Evolutionary conservation across 371 early-diverging fungal species (phyloP).

Genomic region (Lichtheimia ornata): DNA sequence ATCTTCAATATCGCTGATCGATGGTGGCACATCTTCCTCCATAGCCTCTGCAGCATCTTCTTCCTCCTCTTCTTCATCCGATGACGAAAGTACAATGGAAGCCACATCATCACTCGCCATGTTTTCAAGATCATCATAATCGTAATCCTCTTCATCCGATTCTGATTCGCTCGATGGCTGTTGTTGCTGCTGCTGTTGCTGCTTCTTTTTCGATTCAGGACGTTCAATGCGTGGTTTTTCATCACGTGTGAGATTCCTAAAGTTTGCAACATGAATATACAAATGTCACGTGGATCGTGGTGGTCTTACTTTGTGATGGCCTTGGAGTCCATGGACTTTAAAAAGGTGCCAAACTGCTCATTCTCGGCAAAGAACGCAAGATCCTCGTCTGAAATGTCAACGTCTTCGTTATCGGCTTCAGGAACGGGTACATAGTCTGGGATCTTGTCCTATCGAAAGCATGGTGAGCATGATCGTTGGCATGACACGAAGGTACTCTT

Average conservation of each 20-base stretch:
- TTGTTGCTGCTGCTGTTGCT: neutral
- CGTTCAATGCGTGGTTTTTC: slow-evolving; percentile 19
- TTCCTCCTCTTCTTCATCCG: slow-evolving; percentile 27
- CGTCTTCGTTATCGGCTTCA: slow-evolving; percentile 36
- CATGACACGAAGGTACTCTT: neutral
- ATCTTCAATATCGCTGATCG: slow-evolving; percentile 18
- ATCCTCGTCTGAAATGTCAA: slow-evolving; percentile 67
- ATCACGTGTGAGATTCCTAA: slow-evolving; percentile 1
- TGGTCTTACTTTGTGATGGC: slow-evolving; percentile 38
- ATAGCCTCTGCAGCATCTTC: no score
- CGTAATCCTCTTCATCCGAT: slow-evolving; percentile 48
- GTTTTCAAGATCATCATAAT: slow-evolving; percentile 39
- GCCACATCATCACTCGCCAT: neutral
- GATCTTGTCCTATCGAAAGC: slow-evolving; percentile 1
- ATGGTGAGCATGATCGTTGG: neutral
- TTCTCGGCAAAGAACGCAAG: slow-evolving; percentile 52
- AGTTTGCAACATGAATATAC: neutral
- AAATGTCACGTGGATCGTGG: neutral
- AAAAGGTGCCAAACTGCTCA: slow-evolving; percentile 26
- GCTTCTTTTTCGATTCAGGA: neutral
- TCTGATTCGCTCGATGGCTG: slow-evolving; percentile 12
- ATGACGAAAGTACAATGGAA: neutral
- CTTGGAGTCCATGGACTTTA: slow-evolving; percentile 30
- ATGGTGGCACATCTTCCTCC: slow-evolving; percentile 20
- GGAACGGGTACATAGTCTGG: slow-evolving; percentile 15